Conservation (phyloP, 2,329 filamentous ascomycete species). For the Arthrobotrys sphaeroides region DNA sequence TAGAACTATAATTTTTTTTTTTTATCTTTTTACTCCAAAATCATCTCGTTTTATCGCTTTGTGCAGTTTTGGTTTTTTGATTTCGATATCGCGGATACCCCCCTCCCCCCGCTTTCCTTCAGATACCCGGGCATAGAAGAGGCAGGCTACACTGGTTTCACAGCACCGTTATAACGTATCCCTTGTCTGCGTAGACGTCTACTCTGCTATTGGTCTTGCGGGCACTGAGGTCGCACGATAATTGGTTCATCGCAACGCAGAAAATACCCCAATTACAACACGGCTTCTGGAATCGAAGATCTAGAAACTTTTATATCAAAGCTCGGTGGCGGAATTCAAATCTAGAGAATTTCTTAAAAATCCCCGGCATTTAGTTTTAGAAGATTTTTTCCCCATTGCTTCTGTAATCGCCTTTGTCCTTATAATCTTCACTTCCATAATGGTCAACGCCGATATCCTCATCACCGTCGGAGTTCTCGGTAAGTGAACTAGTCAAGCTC, state of each 20-base stretch:
- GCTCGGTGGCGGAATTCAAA: background rate
- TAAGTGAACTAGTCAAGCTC: background rate
- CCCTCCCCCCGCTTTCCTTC: background rate
- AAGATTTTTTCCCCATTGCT: no score
- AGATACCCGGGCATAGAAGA: conserved; percentile 12
- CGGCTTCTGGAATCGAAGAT: background rate
- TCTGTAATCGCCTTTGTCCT: background rate
- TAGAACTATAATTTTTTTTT: background rate
- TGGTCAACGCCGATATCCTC: conserved; percentile 41
- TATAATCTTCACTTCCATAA: background rate
- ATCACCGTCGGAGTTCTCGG: conserved; percentile 52
- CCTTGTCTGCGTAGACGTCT: background rate
- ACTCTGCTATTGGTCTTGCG: conserved; percentile 1
- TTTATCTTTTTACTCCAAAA: no score
- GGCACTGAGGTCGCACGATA: conserved; percentile 4
- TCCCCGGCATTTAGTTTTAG: background rate
- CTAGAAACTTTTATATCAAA: background rate
- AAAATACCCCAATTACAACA: conserved; percentile 48
- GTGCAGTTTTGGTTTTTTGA: background rate
- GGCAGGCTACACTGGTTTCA: background rate
- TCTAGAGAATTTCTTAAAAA: background rate
- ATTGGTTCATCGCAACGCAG: conserved; percentile 38
- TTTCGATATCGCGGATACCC: conserved; percentile 6
- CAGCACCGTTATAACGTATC: background rate
- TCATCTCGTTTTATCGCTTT: no score